Conservation (phyloP, 495 filamentous ascomycete genomes). For the Platismatia glauca region DNA sequence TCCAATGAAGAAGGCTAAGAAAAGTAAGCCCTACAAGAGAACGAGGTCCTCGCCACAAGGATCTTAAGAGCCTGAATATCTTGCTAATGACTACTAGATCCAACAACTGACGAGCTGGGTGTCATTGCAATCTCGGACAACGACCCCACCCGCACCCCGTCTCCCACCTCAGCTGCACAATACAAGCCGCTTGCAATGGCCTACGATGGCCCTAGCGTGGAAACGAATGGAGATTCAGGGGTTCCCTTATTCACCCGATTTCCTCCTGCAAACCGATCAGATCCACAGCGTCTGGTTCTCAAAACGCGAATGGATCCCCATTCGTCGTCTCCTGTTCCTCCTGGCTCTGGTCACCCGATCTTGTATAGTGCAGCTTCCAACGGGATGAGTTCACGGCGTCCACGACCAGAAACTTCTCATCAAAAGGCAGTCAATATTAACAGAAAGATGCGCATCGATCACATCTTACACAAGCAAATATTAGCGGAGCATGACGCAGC, state of each 20-base stretch:
- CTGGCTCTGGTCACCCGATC: slow-evolving; percentile 39
- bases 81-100: slow-evolving; percentile 5
- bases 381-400: slow-evolving; percentile 41
- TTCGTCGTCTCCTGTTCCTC: slow-evolving; percentile 41
- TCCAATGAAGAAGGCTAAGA: slow-evolving; percentile 49
- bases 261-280: slow-evolving; percentile 18
- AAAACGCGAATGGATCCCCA: slow-evolving; percentile 44
- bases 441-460: slow-evolving; percentile 76
- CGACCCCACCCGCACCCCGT: slow-evolving; percentile 20
- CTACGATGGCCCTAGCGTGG: slow-evolving; percentile 29
- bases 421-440: slow-evolving; percentile 89
- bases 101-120: slow-evolving; percentile 12
- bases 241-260: slow-evolving; percentile 30
- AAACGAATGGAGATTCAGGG: slow-evolving; percentile 26
- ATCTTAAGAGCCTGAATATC: neutral
- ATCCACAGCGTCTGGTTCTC: slow-evolving; percentile 35
- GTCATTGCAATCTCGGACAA: slow-evolving; percentile 21
- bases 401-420: slow-evolving; percentile 81
- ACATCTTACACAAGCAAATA: slow-evolving; percentile 70
- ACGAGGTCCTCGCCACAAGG: slow-evolving; percentile 23
- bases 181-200: slow-evolving; percentile 27
- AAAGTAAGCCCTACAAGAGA: slow-evolving; percentile 31
- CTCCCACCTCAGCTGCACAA: slow-evolving; percentile 14
- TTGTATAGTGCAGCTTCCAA: slow-evolving; percentile 36
- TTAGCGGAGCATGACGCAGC: slow-evolving; percentile 52